Evolutionary conservation across 768 basidiomycete species (phyloP).

Genomic region (Hysterangium stoloniferum): DNA sequence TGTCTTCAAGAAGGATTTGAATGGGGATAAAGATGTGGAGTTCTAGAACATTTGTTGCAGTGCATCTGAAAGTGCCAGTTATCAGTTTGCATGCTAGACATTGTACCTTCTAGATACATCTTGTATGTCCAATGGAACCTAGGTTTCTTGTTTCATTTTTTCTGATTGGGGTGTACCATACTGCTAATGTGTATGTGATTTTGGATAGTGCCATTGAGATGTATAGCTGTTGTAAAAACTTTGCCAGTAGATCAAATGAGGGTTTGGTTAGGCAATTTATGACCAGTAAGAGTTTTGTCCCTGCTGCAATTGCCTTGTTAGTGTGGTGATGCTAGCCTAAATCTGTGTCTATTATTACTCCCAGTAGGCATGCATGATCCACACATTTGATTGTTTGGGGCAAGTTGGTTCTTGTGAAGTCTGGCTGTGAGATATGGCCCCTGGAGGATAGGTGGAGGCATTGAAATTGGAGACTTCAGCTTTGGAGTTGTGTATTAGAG

Average conservation of each 20-base stretch:
- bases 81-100: constrained; percentile 14
- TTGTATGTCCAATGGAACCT: not conserved
- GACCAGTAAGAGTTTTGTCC: not conserved
- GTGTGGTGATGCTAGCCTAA: constrained; percentile 3
- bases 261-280: constrained; percentile 3
- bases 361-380: constrained; percentile 1
- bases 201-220: constrained; percentile 15
- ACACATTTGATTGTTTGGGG: not conserved
- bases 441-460: too few species aligned
- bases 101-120: constrained; percentile 13
- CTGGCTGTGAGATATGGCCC: too few species aligned
- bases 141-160: too few species aligned
- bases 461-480: too few species aligned
- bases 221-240: constrained; percentile 14
- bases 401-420: not conserved
- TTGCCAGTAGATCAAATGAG: constrained; percentile 8
- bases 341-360: constrained; percentile 6
- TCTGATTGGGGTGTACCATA: not conserved
- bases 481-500: too few species aligned
- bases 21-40: constrained; percentile 12
- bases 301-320: constrained; percentile 5
- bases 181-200: constrained; percentile 20
- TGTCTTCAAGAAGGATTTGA: not conserved
- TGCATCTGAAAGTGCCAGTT: constrained; percentile 16
- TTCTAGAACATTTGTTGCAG: constrained; percentile 13